Evolutionary conservation across 2,329 filamentous ascomycete species (phyloP), one percentile per base, ranked within the genome.

Genomic region (Nemania sp.): DNA sequence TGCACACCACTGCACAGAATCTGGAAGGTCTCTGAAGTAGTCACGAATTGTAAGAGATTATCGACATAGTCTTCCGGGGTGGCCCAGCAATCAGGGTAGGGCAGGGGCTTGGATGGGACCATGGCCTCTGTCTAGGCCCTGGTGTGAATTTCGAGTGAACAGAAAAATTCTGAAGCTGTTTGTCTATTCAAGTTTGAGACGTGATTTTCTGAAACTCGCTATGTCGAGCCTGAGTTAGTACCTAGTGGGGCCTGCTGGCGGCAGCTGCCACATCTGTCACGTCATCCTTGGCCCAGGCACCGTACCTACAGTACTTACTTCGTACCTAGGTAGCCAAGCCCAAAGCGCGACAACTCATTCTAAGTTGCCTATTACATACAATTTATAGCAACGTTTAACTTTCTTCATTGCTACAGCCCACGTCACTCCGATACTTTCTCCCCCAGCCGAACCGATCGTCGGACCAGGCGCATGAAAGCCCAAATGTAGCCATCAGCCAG

Each of bases 1-100:
- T 99, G 94, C 1, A 97, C 90, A n/a, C 93, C 92, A 49, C 94
- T 94, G 68, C 91, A 96, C n/a, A 99, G 80, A 22, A 90, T 90
- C 61, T 90, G 88, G 63, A 97, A 91, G 1, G 91, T 78, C 49
- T 86, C 82, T 40, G 88, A 89, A 2, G 84, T 85, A 5, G 85
- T 85, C 1, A 86, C 82, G 65, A 97, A 96, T 17, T 83, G 70
- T 22, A 97, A 78, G 11, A 97, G 81, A 15, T 85, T 86, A 22
- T 89, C 79, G 43, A 96, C 81, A 70, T 96, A 99, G 48, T 85
- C 81, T 42, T 96, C 89, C 5, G 84, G 75, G 39, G 82, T 83
- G 31, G 76, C 69, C 77, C 93, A 97, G 64, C 83, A 82, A 45
- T 84, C 78, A 28, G 82, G 78, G 66, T 89, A 82, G 1, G 92